Base-by-base conservation (phyloP, 2,329 filamentous ascomycete genomes). In the Aphanoascus verrucosus region DNA sequence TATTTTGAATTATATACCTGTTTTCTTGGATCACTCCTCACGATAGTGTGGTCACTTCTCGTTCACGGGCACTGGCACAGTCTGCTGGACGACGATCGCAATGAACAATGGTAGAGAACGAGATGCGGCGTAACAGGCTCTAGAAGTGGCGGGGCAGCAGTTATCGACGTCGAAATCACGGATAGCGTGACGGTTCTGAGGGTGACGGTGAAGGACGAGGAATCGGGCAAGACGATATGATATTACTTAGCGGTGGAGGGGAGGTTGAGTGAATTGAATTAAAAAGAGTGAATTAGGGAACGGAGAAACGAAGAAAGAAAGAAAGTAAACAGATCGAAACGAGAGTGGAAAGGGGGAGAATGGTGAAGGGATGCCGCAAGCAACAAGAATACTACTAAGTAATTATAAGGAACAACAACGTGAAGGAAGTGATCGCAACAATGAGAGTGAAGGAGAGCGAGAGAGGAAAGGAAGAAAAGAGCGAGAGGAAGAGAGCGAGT, bases 381-480 rank as follows among this genome's bases (percentile, higher is more conserved):
- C 32, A 46, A 53, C 28, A 35, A 52, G 17, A 54, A 42, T 9
- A 48, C 14, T 19, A 51, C 42, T 35, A 35, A 46, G 15, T 38
- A 54, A 49, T 48, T 43, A 28, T 28, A 53, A 54, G 37, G 15
- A 47, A 55, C 48, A 52, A 57, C 40, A 60, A 59, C 48, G 53
- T 45, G 46, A 55, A 51, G 46, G 54, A 51, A 56, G 47, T 56
- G 50, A 58, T 55, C 23, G 23, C 23, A 7, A 28, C 23, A 50
- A 56, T 47, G 49, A 48, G 37, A 32, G 52, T 40, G 49, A 55
- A 46, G 35, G 34, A 23, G 49, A 42, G 47, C 37, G 43, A 53
- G 40, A 40, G 35, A 51, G 34, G 37, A 38, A 49, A 46, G 50
- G 31, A 35, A 28, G 56, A 54, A 38, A 46, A 50, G 45, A 50